These are phyloP conservation scores for Colletotrichum sp. DNA, from an alignment of 2,329 filamentous ascomycete genomes.

Conservation along the genomic window DNA sequence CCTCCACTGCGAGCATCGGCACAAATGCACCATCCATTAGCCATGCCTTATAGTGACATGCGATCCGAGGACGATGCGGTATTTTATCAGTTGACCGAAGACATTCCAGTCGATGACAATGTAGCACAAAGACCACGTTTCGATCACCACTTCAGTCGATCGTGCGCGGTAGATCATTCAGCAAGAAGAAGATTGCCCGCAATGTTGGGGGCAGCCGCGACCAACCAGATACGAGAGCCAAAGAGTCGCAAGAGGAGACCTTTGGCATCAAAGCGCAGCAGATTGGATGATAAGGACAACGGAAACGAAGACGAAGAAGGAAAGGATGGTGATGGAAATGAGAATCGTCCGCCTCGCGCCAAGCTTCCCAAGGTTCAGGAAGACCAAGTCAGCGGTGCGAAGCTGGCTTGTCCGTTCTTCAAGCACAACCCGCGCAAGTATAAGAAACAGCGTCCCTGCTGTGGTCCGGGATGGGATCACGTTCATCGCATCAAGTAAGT, in stretches of 20 bases:
- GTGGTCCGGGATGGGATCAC: constrained; percentile 39
- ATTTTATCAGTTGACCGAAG: too few relatives aligned
- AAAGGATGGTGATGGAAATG: not conserved
- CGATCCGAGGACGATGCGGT: too few relatives aligned
- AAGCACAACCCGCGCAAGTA: constrained; percentile 42
- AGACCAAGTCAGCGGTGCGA: not conserved
- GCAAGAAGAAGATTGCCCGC: too few relatives aligned
- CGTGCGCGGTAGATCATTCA: too few relatives aligned
- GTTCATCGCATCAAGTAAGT: constrained; percentile 43
- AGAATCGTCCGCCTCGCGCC: not conserved
- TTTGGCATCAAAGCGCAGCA: not conserved
- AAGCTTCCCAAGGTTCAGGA: constrained; percentile 6
- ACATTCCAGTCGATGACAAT: too few relatives aligned
- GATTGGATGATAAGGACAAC: not conserved
- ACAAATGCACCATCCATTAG: too few relatives aligned
- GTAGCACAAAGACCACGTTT: too few relatives aligned
- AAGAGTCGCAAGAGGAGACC: not conserved
- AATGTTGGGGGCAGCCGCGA: too few relatives aligned
- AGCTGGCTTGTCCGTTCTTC: constrained; percentile 42
- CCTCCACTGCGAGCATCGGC: too few relatives aligned
- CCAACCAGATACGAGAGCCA: too few relatives aligned
- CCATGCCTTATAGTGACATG: too few relatives aligned
- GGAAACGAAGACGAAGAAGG: not conserved
- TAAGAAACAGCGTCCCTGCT: constrained; percentile 36
- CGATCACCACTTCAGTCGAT: too few relatives aligned